These are phyloP conservation scores for Gynostemma pentaphyllum DNA, from an alignment of 306 rosid genomes.

Conservation along the genomic window DNA sequence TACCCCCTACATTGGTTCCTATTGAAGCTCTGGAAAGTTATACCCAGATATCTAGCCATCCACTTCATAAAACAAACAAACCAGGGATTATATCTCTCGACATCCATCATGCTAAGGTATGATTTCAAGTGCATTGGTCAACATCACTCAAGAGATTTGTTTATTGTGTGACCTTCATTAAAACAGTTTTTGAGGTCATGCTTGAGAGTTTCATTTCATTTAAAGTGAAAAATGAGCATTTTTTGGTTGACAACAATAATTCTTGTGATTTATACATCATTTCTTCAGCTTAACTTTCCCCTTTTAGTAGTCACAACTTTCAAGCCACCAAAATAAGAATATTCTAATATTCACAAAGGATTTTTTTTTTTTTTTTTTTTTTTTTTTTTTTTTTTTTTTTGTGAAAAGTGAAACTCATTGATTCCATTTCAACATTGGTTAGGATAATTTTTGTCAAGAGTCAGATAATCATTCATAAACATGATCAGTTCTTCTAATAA, in stretches of 20 bases:
- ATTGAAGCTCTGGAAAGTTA: constrained; percentile 68
- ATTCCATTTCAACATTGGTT: neutral
- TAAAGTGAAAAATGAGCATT: neutral
- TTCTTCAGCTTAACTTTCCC: neutral
- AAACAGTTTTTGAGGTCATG: neutral
- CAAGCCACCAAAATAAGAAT: neutral
- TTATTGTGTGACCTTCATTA: neutral
- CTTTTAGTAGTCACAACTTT: neutral
- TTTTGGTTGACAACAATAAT: neutral
- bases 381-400: neutral
- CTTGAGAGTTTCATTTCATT: neutral
- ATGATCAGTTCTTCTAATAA: neutral
- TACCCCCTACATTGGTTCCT: constrained; percentile 75
- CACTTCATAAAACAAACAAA: constrained; percentile 90
- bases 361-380: neutral
- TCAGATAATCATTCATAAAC: neutral
- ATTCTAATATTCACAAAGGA: neutral
- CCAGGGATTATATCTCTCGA: constrained; percentile 84
- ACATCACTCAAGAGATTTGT: neutral
- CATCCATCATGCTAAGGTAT: constrained; percentile 62
- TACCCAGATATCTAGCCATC: constrained; percentile 96
- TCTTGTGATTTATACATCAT: neutral
- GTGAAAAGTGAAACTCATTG: neutral
- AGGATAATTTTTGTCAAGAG: neutral
- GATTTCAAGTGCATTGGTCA: neutral